Evolutionary conservation across 495 filamentous ascomycete genomes (phyloP).

Genomic region (Aspergillus cristatus): DNA sequence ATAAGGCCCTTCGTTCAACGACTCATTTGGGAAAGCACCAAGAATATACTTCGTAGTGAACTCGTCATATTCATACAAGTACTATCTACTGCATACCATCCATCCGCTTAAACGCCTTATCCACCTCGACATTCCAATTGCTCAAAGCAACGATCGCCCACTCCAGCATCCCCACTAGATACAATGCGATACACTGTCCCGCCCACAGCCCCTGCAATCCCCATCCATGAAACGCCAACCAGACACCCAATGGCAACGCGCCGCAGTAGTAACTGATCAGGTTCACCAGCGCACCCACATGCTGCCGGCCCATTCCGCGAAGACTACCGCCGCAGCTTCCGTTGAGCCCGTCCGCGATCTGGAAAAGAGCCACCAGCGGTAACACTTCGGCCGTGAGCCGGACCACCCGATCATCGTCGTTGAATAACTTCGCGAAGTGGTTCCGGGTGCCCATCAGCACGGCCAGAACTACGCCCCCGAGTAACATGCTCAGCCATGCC

Average conservation of each 20-base stretch:
- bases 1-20: too few relatives aligned
- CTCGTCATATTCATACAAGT: too few relatives aligned
- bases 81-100: too few relatives aligned
- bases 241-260: conserved; percentile 76
- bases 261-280: conserved; percentile 82
- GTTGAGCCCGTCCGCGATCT: conserved; percentile 86
- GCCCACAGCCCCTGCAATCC: conserved; percentile 78
- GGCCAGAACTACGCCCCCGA: conserved; percentile 60
- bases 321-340: conserved; percentile 76
- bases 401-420: conserved; percentile 68
- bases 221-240: conserved; percentile 84
- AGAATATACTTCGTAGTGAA: too few relatives aligned
- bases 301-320: conserved; percentile 80
- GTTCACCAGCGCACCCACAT: conserved; percentile 84
- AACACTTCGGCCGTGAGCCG: conserved; percentile 70
- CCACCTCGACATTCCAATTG: conserved; percentile 70
- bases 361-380: conserved; percentile 87
- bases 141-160: conserved; percentile 74
- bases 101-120: conserved; percentile 67
- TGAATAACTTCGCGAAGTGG: conserved; percentile 76
- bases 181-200: conserved; percentile 83
- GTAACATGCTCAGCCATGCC: conserved; percentile 60
- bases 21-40: too few relatives aligned
- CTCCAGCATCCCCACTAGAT: conserved; percentile 69
- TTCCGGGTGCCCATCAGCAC: conserved; percentile 66